Conservation (phyloP, 805 yeast genomes). For the Nakazawaea siamensis region DNA sequence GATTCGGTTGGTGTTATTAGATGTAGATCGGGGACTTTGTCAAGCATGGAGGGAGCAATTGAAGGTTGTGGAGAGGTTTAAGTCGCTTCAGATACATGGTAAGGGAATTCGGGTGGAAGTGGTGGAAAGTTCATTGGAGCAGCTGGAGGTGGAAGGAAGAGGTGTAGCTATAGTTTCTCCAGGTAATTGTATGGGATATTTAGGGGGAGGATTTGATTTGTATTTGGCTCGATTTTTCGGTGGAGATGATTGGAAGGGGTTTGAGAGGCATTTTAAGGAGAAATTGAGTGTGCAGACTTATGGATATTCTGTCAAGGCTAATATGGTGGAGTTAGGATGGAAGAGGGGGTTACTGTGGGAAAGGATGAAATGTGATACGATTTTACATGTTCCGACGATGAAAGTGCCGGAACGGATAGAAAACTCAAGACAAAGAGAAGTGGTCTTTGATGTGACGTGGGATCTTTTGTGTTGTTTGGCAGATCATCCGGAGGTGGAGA, state of each 20-base stretch:
- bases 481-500: conserved; percentile 2
- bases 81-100: conserved; percentile 14
- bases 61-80: conserved; percentile 10
- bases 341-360: conserved; percentile 18
- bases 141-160: not conserved
- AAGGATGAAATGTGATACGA: conserved; percentile 18
- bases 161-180: conserved; percentile 34
- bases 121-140: not conserved
- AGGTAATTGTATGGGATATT: conserved; percentile 40
- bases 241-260: conserved; percentile 12
- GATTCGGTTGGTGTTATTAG: conserved; percentile 17
- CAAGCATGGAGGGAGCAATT: conserved; percentile 14
- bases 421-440: conserved; percentile 10
- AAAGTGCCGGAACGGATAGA: conserved; percentile 21
- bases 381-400: conserved; percentile 33
- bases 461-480: conserved; percentile 19
- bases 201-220: conserved; percentile 45
- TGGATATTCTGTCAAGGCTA: conserved; percentile 26
- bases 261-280: conserved; percentile 17
- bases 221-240: conserved; percentile 23
- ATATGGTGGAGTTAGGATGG: conserved; percentile 21
- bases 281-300: conserved; percentile 12
- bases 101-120: conserved; percentile 14
- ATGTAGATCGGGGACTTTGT: conserved; percentile 14
- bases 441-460: conserved; percentile 31